phyloP scores from a whole-genome alignment of 192 early-diverging fungal species.

The Coemansia sp. region DNA sequence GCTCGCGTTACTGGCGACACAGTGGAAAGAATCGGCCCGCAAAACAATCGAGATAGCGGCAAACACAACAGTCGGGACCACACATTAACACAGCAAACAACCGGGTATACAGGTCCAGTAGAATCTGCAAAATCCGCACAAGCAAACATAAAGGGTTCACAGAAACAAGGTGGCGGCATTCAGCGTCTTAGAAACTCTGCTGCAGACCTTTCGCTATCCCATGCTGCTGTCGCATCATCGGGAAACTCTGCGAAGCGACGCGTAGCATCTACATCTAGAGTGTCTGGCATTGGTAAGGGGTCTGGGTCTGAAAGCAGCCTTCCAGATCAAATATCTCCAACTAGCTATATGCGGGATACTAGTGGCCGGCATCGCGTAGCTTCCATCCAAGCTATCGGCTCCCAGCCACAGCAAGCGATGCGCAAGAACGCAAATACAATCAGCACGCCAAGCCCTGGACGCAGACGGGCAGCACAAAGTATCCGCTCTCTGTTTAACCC shows the following conservation, averaged over 20 bases:
- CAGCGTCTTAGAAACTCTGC: not conserved
- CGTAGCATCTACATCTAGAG: slow-evolving; percentile 1
- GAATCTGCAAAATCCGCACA: not conserved
- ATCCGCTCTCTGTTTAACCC: slow-evolving; percentile 41
- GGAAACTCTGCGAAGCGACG: not conserved
- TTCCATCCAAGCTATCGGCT: not conserved
- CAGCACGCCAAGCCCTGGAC: slow-evolving; percentile 12
- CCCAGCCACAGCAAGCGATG: slow-evolving; percentile 6
- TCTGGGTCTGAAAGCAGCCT: not conserved
- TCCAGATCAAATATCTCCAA: not conserved
- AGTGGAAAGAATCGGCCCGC: not conserved
- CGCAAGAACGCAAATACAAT: slow-evolving; percentile 14
- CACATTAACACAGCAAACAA: not conserved
- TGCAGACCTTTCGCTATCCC: not conserved
- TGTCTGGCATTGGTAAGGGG: not conserved
- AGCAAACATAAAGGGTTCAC: not conserved
- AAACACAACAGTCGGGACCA: not conserved
- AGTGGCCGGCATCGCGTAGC: not conserved
- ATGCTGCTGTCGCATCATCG: not conserved
- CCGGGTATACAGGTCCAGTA: not conserved
- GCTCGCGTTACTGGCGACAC: not conserved
- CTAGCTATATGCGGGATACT: not conserved
- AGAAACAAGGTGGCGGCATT: not conserved
- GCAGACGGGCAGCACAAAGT: slow-evolving; percentile 21
- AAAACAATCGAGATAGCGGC: not conserved